Base-by-base conservation (phyloP, 495 filamentous ascomycete genomes). In the Cercophora sp. region DNA sequence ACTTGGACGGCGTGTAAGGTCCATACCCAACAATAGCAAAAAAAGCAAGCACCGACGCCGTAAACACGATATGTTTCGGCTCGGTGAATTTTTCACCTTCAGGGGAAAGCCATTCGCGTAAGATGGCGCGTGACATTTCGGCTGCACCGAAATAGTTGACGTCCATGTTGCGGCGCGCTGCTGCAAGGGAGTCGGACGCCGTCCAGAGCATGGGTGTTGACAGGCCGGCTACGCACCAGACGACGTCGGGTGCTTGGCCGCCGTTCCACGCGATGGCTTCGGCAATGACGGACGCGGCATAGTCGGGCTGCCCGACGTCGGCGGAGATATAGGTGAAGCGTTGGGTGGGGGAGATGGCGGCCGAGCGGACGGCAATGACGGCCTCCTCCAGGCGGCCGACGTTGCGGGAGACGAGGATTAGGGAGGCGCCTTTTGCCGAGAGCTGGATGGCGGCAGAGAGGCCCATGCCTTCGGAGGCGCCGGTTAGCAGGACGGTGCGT, bases 391-490 rank as follows among this genome's bases (percentile, higher is more conserved):
- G 88, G 63, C 91, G 94, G 41, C 67, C 66, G 23, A 79, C 70
- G 56, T 85, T 85, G 45, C 93, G 85, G 9, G 93, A 84, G 35
- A 96, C 85, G 50, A 98, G 82, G 53, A 91, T 81, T 13, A 98
- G 68, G 65, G 89, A 86, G 43, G 94, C 94, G 55, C 93, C 93
- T 74, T 89, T 93, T 48, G 72, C 68, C 4, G 93, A 80, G 16
- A 97, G 79, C 49, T 88, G 78, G 18, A 79, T 74, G 3, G 84
- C 91, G 15, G 85, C 80, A 52, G 78, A 80, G 60, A 78, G 80
- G 55, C 93, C 93, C 87, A 96, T 88, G 43, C 93, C 93, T 64
- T 96, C 87, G 1, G 94, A 97, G 47, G 84, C 92, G 32, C 93
- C 93, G 10, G 93, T 98, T 48, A 98, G 75, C 19, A 97, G 70